phyloP scores from a whole-genome alignment of 257 asterid species.

The Leonotis leonurus region DNA sequence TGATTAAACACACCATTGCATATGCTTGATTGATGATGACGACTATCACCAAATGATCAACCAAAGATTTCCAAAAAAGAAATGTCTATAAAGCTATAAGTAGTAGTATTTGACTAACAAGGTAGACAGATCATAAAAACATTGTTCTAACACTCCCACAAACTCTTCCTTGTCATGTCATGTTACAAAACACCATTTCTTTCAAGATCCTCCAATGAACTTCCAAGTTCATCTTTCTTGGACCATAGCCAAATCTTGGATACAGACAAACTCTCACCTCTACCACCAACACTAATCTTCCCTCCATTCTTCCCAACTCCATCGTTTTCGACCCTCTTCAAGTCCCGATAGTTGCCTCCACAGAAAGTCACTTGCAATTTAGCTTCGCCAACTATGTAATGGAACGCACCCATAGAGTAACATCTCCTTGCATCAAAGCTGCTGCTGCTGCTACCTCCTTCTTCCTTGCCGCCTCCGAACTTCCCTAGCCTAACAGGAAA shows the following conservation, averaged over 20 bases:
- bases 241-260: constrained; percentile 50
- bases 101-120: no score
- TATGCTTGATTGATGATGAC: no score
- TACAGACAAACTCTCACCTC: constrained; percentile 56
- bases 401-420: constrained; percentile 54
- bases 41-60: no score
- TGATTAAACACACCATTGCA: no score
- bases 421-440: constrained; percentile 52
- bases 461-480: constrained; percentile 19
- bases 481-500: constrained; percentile 36
- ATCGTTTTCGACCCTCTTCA: constrained; percentile 1
- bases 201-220: no score
- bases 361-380: constrained; percentile 32
- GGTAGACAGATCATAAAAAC: no score
- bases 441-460: constrained; percentile 4
- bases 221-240: background rate
- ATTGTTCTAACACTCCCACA: no score
- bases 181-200: no score
- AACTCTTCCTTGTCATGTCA: no score
- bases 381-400: constrained; percentile 34
- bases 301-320: constrained; percentile 25
- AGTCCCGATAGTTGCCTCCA: no score
- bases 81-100: no score
- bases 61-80: no score
- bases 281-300: constrained; percentile 29